These are phyloP conservation scores for Didymella arachidicola DNA, from an alignment of 2,329 filamentous ascomycete species.

Conservation along the genomic window DNA sequence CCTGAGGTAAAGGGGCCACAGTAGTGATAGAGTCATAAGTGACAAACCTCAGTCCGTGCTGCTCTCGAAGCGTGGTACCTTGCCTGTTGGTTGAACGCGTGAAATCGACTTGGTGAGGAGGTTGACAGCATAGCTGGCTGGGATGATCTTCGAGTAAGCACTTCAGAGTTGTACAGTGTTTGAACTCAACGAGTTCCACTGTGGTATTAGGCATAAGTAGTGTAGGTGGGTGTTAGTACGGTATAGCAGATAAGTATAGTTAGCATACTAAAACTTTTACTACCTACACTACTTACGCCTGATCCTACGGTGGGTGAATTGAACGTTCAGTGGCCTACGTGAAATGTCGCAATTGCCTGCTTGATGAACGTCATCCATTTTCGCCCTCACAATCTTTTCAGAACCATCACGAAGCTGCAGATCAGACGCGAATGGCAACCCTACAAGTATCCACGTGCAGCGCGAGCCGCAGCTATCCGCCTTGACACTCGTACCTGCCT, in stretches of 20 bases:
- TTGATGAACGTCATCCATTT: slow-evolving; percentile 21
- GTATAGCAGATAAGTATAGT: too few species aligned
- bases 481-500: slow-evolving; percentile 16
- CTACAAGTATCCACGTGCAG: slow-evolving; percentile 17
- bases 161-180: background rate
- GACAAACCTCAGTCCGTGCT: background rate
- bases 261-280: too few species aligned
- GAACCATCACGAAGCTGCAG: slow-evolving; percentile 10
- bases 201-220: too few species aligned
- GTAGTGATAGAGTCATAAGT: background rate
- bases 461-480: slow-evolving; percentile 23
- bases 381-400: slow-evolving; percentile 11
- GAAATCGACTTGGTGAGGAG: background rate
- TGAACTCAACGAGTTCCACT: slow-evolving; percentile 4
- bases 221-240: too few species aligned
- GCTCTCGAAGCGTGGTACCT: background rate
- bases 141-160: background rate
- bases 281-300: too few species aligned
- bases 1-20: background rate
- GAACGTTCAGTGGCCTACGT: slow-evolving; percentile 6
- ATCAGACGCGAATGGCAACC: slow-evolving; percentile 5
- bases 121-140: background rate
- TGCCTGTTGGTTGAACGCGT: background rate
- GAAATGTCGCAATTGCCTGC: slow-evolving; percentile 22
- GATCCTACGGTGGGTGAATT: background rate